A percentile compares a stretch with the other conserved stretches of the same genome.
phyloP scores from a whole-genome alignment of 2,329 filamentous ascomycete species.

The Xylariaceae sp. region DNA sequence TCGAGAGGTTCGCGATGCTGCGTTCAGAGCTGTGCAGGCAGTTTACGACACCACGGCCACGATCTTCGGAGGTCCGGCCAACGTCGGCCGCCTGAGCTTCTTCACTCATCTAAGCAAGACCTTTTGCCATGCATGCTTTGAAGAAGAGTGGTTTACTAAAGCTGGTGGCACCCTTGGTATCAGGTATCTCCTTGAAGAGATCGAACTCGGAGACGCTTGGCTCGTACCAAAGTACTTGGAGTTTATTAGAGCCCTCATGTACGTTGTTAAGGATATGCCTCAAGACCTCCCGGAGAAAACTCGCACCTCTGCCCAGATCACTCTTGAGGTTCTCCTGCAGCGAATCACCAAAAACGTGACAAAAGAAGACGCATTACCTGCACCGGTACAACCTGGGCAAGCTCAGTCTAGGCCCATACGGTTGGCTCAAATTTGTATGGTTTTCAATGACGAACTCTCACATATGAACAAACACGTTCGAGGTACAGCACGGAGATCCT shows the following conservation, averaged over 20 bases:
- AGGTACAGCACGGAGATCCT: conserved; percentile 73
- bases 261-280: conserved; percentile 98
- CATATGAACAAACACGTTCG: conserved; percentile 97
- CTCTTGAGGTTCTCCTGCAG: conserved; percentile 71
- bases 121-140: conserved; percentile 92
- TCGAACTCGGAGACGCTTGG: conserved; percentile 81
- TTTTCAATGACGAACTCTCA: conserved; percentile 80
- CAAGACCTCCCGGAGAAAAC: conserved; percentile 89
- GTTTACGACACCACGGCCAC: conserved; percentile 70
- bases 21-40: conserved; percentile 69
- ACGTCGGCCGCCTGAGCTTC: conserved; percentile 72
- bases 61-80: conserved; percentile 70
- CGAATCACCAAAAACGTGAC: conserved; percentile 73
- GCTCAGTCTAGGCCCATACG: conserved; percentile 49
- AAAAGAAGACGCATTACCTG: conserved; percentile 64
- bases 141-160: conserved; percentile 98
- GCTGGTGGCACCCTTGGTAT: conserved; percentile 89
- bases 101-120: conserved; percentile 76
- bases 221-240: conserved; percentile 76
- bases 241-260: conserved; percentile 85
- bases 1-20: conserved; percentile 71
- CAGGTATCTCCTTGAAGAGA: conserved; percentile 74
- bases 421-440: conserved; percentile 71
- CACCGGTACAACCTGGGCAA: conserved; percentile 38
- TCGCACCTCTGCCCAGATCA: conserved; percentile 72